Evolutionary conservation across 345 rosid species (phyloP).

Genomic region (Leavenworthia alabamica): DNA sequence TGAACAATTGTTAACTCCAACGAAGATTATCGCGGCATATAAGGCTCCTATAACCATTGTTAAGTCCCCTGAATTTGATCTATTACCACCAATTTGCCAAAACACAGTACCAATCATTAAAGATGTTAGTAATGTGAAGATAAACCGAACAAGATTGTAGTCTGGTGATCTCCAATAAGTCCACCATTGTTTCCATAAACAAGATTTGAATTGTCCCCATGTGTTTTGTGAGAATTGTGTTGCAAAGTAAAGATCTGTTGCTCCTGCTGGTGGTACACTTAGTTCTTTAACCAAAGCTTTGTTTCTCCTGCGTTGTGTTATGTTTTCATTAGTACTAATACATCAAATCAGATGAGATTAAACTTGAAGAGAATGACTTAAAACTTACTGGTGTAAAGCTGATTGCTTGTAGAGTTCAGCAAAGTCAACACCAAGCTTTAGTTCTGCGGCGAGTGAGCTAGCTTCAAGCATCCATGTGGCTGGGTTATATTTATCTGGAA

Average conservation of each 20-base stretch:
- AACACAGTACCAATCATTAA: conserved; percentile 50
- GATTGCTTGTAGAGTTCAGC: conserved; percentile 55
- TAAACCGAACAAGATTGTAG: conserved; percentile 48
- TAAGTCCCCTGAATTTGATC: conserved; percentile 36
- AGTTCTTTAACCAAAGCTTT: conserved; percentile 47
- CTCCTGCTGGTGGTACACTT: conserved; percentile 42
- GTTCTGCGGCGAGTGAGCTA: conserved; percentile 65
- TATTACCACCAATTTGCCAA: conserved; percentile 51
- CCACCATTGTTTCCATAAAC: conserved; percentile 67
- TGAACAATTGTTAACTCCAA: conserved; percentile 58
- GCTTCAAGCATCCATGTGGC: conserved; percentile 92
- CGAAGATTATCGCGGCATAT: conserved; percentile 46
- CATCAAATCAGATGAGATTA: conserved; percentile 1
- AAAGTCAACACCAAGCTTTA: conserved; percentile 58
- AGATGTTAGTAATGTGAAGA: conserved; percentile 42
- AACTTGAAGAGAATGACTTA: not conserved
- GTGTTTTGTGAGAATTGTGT: conserved; percentile 43
- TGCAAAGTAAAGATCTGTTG: conserved; percentile 42
- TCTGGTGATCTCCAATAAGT: conserved; percentile 71
- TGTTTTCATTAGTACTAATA: not conserved
- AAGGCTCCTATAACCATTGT: conserved; percentile 58
- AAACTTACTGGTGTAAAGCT: conserved; percentile 48
- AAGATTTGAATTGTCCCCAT: conserved; percentile 56
- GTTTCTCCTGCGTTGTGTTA: conserved; percentile 38
- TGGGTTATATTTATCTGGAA: conserved; percentile 63